Percentiles rank a stretch among this genome's conserved stretches.
These are phyloP conservation scores for Kodamaea fungicola DNA, from an alignment of 1,139 yeast species.

Conservation along the genomic window DNA sequence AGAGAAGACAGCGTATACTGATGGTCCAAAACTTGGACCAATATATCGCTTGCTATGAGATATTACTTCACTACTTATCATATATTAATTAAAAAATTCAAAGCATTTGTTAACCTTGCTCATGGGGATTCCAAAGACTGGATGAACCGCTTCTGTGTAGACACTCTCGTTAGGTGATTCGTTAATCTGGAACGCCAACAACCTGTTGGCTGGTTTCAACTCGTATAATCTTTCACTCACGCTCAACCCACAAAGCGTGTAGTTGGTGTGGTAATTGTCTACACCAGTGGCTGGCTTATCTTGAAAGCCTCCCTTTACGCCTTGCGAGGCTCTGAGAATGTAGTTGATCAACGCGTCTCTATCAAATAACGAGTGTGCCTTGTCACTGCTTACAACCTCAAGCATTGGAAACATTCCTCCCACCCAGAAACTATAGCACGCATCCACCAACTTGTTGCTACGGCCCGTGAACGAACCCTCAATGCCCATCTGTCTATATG, in stretches of 20 bases:
- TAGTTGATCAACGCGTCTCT: slow-evolving; percentile 60
- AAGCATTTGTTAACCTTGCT: slow-evolving; percentile 22
- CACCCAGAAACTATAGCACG: slow-evolving; percentile 95
- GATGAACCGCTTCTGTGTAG: slow-evolving; percentile 46
- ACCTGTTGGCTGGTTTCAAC: slow-evolving; percentile 12
- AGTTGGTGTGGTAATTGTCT: slow-evolving; percentile 91
- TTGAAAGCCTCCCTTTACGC: slow-evolving; percentile 63
- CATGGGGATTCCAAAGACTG: slow-evolving; percentile 62
- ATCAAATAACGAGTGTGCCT: slow-evolving; percentile 35
- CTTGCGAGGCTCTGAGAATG: slow-evolving; percentile 74
- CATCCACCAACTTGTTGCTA: slow-evolving; percentile 90
- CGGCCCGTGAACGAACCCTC: slow-evolving; percentile 93
- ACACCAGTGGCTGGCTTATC: slow-evolving; percentile 85
- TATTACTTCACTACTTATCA: slow-evolving; percentile 28
- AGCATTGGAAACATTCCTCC: slow-evolving; percentile 73
- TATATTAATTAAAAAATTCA: slow-evolving; percentile 7
- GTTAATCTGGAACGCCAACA: slow-evolving; percentile 28
- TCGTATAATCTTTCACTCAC: slow-evolving; percentile 42
- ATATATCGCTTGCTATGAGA: slow-evolving; percentile 42
- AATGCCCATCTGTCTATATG: slow-evolving; percentile 58
- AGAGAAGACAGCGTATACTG: slow-evolving; percentile 41
- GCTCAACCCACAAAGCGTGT: slow-evolving; percentile 74
- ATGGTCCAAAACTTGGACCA: slow-evolving; percentile 49
- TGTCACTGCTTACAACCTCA: slow-evolving; percentile 42
- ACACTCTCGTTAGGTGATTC: slow-evolving; percentile 11